These are phyloP conservation scores for Trypanosomatidae sp. DNA, from an alignment of 208 protist genomes.

Conservation along the genomic window DNA sequence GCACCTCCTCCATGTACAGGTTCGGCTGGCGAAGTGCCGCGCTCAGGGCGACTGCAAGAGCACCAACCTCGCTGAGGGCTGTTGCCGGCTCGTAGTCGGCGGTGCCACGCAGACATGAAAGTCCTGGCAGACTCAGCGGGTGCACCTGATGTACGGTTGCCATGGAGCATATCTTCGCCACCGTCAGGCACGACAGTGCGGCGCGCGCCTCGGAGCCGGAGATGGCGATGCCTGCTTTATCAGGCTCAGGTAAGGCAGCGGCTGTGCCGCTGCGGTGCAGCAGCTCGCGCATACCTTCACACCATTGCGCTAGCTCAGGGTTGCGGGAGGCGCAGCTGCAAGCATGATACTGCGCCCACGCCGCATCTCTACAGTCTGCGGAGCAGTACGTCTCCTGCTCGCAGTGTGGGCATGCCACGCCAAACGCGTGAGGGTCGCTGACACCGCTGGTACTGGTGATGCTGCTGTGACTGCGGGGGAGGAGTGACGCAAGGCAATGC, in stretches of 20 bases:
- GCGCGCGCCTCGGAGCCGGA: conserved; percentile 47
- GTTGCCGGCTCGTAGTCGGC: conserved; percentile 80
- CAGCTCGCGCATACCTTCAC: conserved; percentile 45
- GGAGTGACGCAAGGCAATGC: conserved; percentile 63
- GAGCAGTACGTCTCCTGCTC: conserved; percentile 76
- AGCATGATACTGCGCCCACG: conserved; percentile 71
- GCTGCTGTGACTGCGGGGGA: neutral
- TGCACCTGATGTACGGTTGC: conserved; percentile 74
- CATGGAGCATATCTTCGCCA: conserved; percentile 80
- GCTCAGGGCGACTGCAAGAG: conserved; percentile 63
- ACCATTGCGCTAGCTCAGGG: conserved; percentile 52
- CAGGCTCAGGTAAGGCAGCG: neutral
- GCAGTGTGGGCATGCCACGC: conserved; percentile 53
- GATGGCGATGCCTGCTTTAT: conserved; percentile 4
- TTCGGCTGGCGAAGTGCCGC: conserved; percentile 64
- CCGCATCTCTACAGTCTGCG: conserved; percentile 57
- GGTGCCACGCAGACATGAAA: conserved; percentile 53
- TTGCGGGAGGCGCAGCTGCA: conserved; percentile 75
- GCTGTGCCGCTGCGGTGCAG: conserved; percentile 14
- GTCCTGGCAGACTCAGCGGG: conserved; percentile 57
- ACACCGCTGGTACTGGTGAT: neutral
- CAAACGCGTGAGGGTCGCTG: conserved; percentile 7
- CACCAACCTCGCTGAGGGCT: conserved; percentile 74
- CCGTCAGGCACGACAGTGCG: conserved; percentile 67
- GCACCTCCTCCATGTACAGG: conserved; percentile 85